Evolutionary conservation across 2,329 filamentous ascomycete genomes (phyloP).

Genomic region (Fusarium sp.): DNA sequence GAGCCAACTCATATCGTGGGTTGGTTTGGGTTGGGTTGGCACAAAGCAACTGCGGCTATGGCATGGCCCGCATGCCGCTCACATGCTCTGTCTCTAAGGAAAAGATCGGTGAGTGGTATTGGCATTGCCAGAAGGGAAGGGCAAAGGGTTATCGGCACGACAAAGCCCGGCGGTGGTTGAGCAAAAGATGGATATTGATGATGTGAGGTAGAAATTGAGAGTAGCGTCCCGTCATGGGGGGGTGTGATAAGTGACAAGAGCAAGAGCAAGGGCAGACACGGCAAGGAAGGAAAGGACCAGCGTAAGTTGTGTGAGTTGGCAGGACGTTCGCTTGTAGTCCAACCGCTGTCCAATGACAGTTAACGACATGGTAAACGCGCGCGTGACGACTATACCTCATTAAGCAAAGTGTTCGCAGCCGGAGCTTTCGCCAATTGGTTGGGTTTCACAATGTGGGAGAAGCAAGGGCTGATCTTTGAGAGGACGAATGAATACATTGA

Average conservation of each 20-base stretch:
- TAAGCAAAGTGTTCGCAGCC: constrained; percentile 29
- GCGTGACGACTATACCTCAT: constrained; percentile 40
- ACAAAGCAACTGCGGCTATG: constrained; percentile 4
- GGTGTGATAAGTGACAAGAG: constrained; percentile 9
- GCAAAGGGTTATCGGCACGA: constrained; percentile 18
- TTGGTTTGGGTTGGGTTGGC: constrained; percentile 15
- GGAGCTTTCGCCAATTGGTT: constrained; percentile 48
- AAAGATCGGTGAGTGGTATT: constrained; percentile 21
- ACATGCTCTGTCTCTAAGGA: neutral
- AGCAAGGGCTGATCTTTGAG: constrained; percentile 16
- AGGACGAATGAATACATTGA: constrained; percentile 36
- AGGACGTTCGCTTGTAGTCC: constrained; percentile 48
- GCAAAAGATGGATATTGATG: constrained; percentile 18
- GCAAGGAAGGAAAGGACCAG: constrained; percentile 13
- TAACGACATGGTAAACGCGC: constrained; percentile 48
- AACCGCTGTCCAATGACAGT: constrained; percentile 49
- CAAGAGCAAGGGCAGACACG: constrained; percentile 4
- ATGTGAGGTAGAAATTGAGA: constrained; percentile 24
- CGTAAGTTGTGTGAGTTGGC: constrained; percentile 50
- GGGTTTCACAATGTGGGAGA: neutral
- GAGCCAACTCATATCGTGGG: constrained; percentile 10
- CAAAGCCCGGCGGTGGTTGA: constrained; percentile 17
- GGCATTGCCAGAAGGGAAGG: constrained; percentile 11
- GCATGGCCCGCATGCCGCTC: neutral
- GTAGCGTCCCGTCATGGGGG: constrained; percentile 19